These are phyloP conservation scores for Conticribra weissflogii DNA, from an alignment of 108 stramenopile species.

Conservation along the genomic window DNA sequence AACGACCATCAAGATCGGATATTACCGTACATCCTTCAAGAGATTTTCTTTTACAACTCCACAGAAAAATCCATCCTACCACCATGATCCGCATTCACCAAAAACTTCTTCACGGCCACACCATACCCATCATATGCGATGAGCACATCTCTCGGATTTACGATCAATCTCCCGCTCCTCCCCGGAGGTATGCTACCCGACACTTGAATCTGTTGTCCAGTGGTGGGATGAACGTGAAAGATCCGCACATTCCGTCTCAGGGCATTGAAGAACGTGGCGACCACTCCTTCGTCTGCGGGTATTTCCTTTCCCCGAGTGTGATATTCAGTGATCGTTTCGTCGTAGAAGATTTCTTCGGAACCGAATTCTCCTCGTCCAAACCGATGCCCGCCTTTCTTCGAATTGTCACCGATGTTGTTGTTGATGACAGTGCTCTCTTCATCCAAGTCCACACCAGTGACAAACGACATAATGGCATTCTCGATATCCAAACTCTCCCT, in stretches of 20 bases:
- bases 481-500: constrained; percentile 39
- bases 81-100: constrained; percentile 25
- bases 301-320: background rate
- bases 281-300: constrained; percentile 16
- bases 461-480: constrained; percentile 44
- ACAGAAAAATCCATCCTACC: constrained; percentile 34
- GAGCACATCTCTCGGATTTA: constrained; percentile 28
- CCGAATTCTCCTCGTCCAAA: background rate
- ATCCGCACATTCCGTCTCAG: constrained; percentile 31
- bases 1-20: too few relatives aligned
- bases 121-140: constrained; percentile 50
- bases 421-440: constrained; percentile 21
- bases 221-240: constrained; percentile 35
- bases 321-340: constrained; percentile 3
- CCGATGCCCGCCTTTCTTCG: too few relatives aligned
- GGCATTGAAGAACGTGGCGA: constrained; percentile 44
- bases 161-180: constrained; percentile 38
- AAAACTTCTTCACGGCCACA: constrained; percentile 39
- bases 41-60: constrained; percentile 10
- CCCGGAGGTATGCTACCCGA: constrained; percentile 40
- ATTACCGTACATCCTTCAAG: too few relatives aligned
- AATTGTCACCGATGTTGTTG: too few relatives aligned
- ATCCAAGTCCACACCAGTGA: constrained; percentile 49
- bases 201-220: constrained; percentile 38
- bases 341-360: background rate